phyloP scores from a whole-genome alignment of 768 basidiomycete species.

The Macrocybe gigantea region DNA sequence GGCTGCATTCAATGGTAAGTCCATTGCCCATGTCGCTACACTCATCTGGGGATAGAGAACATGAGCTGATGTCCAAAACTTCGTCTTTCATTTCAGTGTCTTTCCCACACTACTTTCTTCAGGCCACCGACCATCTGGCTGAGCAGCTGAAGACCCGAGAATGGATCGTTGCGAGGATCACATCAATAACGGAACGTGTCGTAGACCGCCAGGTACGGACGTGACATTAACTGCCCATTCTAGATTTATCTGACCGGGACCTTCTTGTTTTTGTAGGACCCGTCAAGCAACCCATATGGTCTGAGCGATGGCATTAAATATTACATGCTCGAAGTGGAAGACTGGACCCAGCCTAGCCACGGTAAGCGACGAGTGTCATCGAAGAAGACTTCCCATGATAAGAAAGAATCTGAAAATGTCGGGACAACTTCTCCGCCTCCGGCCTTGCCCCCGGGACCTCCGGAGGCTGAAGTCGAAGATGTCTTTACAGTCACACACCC shows the following conservation, averaged over 20 bases:
- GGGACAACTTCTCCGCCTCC: conserved; percentile 25
- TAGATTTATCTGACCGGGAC: conserved; percentile 1
- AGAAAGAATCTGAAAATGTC: conserved; percentile 27
- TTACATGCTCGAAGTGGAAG: conserved; percentile 90
- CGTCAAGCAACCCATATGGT: conserved; percentile 82
- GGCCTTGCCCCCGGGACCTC: conserved; percentile 54
- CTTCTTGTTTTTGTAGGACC: conserved; percentile 44
- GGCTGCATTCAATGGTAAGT: conserved; percentile 96
- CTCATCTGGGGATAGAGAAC: not conserved
- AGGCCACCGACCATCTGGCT: conserved; percentile 78
- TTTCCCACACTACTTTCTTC: conserved; percentile 96
- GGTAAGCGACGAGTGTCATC: conserved; percentile 54
- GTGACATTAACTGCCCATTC: not conserved
- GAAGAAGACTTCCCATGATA: conserved; percentile 44
- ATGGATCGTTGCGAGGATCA: conserved; percentile 94
- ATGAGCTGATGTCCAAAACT: conserved; percentile 25
- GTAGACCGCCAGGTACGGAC: conserved; percentile 65
- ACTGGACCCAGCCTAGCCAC: conserved; percentile 78
- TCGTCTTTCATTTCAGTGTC: conserved; percentile 55
- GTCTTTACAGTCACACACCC: conserved; percentile 60
- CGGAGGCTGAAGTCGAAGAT: conserved; percentile 69
- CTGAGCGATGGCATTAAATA: conserved; percentile 87
- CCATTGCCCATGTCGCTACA: not conserved
- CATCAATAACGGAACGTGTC: conserved; percentile 79
- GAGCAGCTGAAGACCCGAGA: conserved; percentile 89